Conservation (phyloP, 768 basidiomycete species). For the Chalciporus sphaerocephalus region DNA sequence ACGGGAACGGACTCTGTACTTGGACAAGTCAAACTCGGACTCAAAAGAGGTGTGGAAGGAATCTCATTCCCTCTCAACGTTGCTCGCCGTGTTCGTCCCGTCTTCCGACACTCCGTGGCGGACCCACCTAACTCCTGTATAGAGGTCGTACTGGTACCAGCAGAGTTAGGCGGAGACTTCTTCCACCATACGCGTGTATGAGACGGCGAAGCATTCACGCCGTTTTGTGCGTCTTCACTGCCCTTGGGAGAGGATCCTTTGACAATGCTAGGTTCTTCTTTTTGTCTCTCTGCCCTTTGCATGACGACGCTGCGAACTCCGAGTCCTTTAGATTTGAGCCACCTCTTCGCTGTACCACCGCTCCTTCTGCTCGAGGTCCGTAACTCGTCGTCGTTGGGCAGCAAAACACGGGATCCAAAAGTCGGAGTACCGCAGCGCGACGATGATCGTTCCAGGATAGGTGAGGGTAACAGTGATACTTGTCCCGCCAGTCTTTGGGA, state of each 20-base stretch:
- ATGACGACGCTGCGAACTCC: constrained; percentile 23
- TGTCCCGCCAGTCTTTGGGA: constrained; percentile 5
- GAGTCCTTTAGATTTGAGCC: constrained; percentile 29
- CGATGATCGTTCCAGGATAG: constrained; percentile 40
- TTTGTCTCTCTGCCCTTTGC: constrained; percentile 22
- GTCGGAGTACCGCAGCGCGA: constrained; percentile 60
- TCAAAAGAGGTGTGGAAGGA: constrained; percentile 18
- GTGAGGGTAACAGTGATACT: constrained; percentile 14
- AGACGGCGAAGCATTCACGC: constrained; percentile 8
- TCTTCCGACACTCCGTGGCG: neutral
- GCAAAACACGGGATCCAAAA: constrained; percentile 47
- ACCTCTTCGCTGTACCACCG: constrained; percentile 18
- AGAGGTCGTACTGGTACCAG: constrained; percentile 8
- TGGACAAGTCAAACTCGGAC: constrained; percentile 17
- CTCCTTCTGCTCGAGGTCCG: constrained; percentile 13
- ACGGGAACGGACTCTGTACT: constrained; percentile 19
- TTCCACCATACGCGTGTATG: constrained; percentile 31
- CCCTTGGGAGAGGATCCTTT: neutral
- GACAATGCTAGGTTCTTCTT: constrained; percentile 11
- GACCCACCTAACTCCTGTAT: constrained; percentile 12
- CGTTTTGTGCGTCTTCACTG: constrained; percentile 6
- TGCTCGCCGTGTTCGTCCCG: constrained; percentile 8
- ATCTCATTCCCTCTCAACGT: constrained; percentile 7
- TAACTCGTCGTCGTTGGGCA: constrained; percentile 28
- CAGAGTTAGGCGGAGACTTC: constrained; percentile 15